Evolutionary conservation across 345 rosid genomes (phyloP), one percentile per base, ranked within the genome.

Genomic region (Punica granatum): DNA sequence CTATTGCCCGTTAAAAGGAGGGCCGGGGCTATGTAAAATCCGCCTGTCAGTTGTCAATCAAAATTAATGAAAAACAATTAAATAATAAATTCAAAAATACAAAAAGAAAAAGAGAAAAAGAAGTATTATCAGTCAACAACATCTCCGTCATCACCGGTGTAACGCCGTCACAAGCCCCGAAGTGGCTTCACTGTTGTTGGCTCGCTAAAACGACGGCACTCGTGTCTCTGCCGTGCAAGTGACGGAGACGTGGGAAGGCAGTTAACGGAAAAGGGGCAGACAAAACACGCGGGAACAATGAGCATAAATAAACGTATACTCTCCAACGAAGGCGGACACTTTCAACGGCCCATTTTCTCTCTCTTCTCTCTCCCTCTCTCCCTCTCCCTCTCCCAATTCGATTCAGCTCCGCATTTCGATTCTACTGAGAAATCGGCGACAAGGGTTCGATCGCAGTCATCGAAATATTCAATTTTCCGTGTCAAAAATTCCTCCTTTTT

Each of bases 251-350:
- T 30, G 15, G 37, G 21, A n/a, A 10, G 33, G 63, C 64, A 8
- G 64, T 41, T 23, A 14, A 70, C 28, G 30, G 58, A n/a, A 23
- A 21, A n/a, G 3, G 7, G 23, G 6, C 51, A 41, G 61, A 72
- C 82, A 78, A 74, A 77, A 78, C 69, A 65, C 79, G 87, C 83
- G 84, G 84, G 84, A 83, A 76, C n/a, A 59, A 46, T 63, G 59
- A 49, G 3, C 28, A 60, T 78, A 75, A 68, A 64, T 18, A 63
- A 68, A 63, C 65, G 42, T n/a, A n/a, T n/a, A n/a, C n/a, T n/a
- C n/a, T n/a, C n/a, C n/a, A n/a, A n/a, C n/a, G n/a, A n/a, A n/a
- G n/a, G n/a, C 82, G 86, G 82, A 72, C 72, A 19, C 13, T 37
- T 74, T 78, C 69, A 76, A 73, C 79, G 74, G 68, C 65, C 58